Base-by-base conservation (phyloP, 75 land plant species). In the Selaginella tamariscina region DNA sequence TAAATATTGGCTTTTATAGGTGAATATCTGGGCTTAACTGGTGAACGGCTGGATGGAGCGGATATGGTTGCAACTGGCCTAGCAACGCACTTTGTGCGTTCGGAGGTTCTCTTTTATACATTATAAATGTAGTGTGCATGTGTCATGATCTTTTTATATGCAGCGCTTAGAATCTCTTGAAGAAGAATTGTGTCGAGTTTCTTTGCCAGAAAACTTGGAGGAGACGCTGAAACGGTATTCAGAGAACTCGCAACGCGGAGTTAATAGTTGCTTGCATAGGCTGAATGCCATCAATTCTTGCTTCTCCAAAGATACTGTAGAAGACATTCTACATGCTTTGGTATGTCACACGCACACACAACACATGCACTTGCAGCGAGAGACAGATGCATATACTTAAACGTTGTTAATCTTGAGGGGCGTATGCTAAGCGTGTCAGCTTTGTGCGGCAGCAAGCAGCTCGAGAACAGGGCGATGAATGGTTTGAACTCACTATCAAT, bases 11-110 rank as follows among this genome's bases (percentile, higher is more conserved):
- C 20, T 30, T 26, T 55, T n/a, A 66, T 78, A 94, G 98, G 98
- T 30, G 98, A 94, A 75, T 94, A 83, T 79, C 68, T 85, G 32
- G 98, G 91, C 20, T 83, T 94, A 9, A 94, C 98, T 30, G 96
- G 98, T 59, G 72, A 78, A n/a, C 84, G 91, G 63, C 71, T 94
- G 64, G 84, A 87, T 87, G 98, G 98, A 74, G 82, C 91, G 67
- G 98, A 94, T 55, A 78, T 94, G 84, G 85, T 94, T 82, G 81
- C 83, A 11, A 80, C 85, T 82, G 91, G 96, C 55, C 85, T 94
- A 69, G 96, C 98, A 56, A 94, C 98, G 22, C 96, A 94, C 64
- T 94, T 74, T 85, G 96, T 94, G 31, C 80, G 82, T 29, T 87
- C 91, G 1, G 66, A 65, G 80, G 98, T 93, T 5, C 5, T 5